phyloP scores from a whole-genome alignment of 345 rosid genomes.

The Anastatica hierochuntica region DNA sequence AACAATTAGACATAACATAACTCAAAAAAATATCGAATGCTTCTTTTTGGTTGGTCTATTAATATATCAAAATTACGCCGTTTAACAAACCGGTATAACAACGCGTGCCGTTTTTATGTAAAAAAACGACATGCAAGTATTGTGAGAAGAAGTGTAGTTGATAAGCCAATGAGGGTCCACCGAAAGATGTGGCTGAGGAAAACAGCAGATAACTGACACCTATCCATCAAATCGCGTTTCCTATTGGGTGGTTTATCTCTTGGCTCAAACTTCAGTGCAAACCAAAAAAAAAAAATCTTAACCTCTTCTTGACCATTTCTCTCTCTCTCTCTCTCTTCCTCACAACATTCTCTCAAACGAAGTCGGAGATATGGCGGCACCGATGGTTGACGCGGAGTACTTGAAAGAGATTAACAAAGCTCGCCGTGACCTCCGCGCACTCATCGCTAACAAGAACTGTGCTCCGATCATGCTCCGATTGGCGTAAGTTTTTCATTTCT shows the following conservation, averaged over 20 bases:
- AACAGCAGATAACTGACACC: conserved; percentile 20
- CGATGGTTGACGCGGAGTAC: conserved; percentile 71
- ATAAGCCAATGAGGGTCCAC: conserved; percentile 15
- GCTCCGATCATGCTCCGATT: conserved; percentile 97
- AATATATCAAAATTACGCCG: too few species aligned
- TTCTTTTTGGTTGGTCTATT: too few species aligned
- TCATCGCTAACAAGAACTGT: conserved; percentile 72
- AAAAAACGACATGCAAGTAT: conserved; percentile 1
- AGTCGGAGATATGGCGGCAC: conserved; percentile 48
- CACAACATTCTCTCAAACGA: neutral
- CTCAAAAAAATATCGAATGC: too few species aligned
- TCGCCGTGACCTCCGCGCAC: conserved; percentile 88
- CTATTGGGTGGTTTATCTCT: conserved; percentile 21
- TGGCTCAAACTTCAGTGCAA: conserved; percentile 17
- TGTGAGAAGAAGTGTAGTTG: neutral
- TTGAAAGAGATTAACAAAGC: conserved; percentile 76
- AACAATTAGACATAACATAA: too few species aligned
- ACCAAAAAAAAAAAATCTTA: neutral
- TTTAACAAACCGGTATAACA: neutral
- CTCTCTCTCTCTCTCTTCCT: neutral
- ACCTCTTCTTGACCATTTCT: conserved; percentile 2
- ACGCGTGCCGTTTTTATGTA: neutral
- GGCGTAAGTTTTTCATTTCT: conserved; percentile 42
- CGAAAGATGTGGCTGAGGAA: conserved; percentile 5
- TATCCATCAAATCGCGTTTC: conserved; percentile 9